Evolutionary conservation across 2,329 filamentous ascomycete species (phyloP), one percentile per base, ranked within the genome.

Genomic region (Stachybotrys elegans): DNA sequence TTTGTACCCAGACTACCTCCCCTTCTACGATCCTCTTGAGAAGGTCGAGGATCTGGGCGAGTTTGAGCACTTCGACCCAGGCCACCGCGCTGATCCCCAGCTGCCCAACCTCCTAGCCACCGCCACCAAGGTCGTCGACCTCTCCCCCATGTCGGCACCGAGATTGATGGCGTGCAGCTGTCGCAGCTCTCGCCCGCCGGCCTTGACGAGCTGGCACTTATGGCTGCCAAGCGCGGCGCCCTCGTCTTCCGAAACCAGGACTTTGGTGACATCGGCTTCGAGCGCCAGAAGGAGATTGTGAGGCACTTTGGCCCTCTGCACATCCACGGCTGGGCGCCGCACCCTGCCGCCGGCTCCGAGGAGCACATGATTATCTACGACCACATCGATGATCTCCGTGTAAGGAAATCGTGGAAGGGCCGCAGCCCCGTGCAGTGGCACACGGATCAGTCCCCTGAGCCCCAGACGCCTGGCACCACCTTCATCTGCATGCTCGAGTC

Each of bases 401-500:
- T 60, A 40, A 57, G 42, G 3, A 56, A 62, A 0, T 47, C 62
- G 1, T 59, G 60, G 0, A 51, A 53, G 12, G 46, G 52, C 2
- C 56, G 56, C 1, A 51, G 51, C 1, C 62, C 60, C 7, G 59
- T 62, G 7, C 53, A 62, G 1, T 63, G 60, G 60, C 59, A 63
- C 13, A 47, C 61, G 0, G 60, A 63, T 31, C 60, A 63, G n/a
- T 60, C 59, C 0, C 60, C 61, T n/a, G 61, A 58, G 0, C 50
- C 57, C 1, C 61, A 63, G 3, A 48, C 57, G 0, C 60, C 60
- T 0, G 59, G 56, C 2, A 62, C 60, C 2, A 61, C 55, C 1
- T 61, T 63, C 45, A 61, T 63, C 48, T 62, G 60, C 57, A 57
- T 62, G 3, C 57, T 63, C 1, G 60, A 63, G 16, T 53, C 48